Percentiles rank a stretch among this genome's conserved stretches.
phyloP scores from a whole-genome alignment of 1,139 yeast genomes.

The Saccharomyces hybrid region DNA sequence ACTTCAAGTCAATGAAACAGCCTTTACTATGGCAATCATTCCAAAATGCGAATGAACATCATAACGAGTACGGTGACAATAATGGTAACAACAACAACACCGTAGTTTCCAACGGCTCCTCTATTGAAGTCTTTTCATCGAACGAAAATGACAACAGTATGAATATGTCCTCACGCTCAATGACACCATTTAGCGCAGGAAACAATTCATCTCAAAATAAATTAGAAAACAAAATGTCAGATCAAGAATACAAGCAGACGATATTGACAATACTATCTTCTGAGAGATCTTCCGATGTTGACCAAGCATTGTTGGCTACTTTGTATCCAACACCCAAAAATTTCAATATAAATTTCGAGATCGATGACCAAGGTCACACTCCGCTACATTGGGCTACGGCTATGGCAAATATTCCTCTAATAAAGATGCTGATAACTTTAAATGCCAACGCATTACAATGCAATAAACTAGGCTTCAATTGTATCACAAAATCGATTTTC shows the following conservation, averaged over 20 bases:
- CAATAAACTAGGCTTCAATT: conserved; percentile 73
- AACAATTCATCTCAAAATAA: neutral
- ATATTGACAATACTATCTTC: conserved; percentile 40
- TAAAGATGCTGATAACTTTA: conserved; percentile 54
- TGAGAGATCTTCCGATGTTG: conserved; percentile 66
- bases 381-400: conserved; percentile 97
- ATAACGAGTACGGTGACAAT: conserved; percentile 2
- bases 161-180: conserved; percentile 35
- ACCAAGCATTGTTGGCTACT: conserved; percentile 65
- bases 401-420: conserved; percentile 69
- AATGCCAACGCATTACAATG: conserved; percentile 75
- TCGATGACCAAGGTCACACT: conserved; percentile 94
- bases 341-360: conserved; percentile 75
- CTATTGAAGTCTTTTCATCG: conserved; percentile 20
- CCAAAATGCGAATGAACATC: neutral
- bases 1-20: conserved; percentile 18
- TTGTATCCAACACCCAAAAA: conserved; percentile 69
- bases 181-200: conserved; percentile 13
- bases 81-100: conserved; percentile 5
- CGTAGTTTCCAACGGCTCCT: neutral
- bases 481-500: conserved; percentile 72
- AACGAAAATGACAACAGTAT: conserved; percentile 34
- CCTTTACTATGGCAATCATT: conserved; percentile 5
- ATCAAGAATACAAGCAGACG: conserved; percentile 24
- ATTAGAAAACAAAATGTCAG: conserved; percentile 7